Base-by-base conservation (phyloP, 805 yeast genomes). In the Teunomyces pallodes region DNA sequence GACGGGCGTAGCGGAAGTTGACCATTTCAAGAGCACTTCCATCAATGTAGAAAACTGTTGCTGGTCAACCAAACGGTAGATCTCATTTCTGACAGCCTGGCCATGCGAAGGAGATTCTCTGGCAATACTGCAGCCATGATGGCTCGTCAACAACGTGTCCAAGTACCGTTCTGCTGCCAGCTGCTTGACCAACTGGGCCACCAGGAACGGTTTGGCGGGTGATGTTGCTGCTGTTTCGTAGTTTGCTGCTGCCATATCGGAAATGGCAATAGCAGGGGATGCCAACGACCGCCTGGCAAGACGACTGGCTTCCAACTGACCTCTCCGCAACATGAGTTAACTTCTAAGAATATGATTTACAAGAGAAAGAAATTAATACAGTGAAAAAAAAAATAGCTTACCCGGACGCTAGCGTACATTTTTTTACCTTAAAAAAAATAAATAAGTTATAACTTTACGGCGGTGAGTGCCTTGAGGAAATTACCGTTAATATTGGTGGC, bases 401-500 rank as follows among this genome's bases (percentile, higher is more conserved):
- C 46, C 46, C 46, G 46, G 46, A 31, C 6, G 24, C 24, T 20
- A 20, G 24, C 24, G 24, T 20, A 20, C 24, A 20, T 20, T 20
- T 20, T 20, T 20, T 6, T 20, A 20, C 24, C 6, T 5, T 20
- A 20, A 20, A 13, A 35, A 35, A 38, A 24, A n/a, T n/a, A 20
- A 9, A 14, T 17, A 26, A 12, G 9, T 30, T 42, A 42, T 13
- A 42, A 32, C 45, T 42, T 42, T 13, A 32, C 24, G n/a, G 45
- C 10, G 12, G 36, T 31, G n/a, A 42, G 16, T 13, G 38, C 45
- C 16, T 44, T 33, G 27, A 45, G 28, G 42, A 47, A 42, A 8
- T 26, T 28, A 5, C 57, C 64, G 13, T 58, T 60, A 46, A 70
- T 59, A 51, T 66, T 46, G 43, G 50, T 54, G 27, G 81, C 67